A percentile compares a stretch with the other conserved stretches of the same genome.
Evolutionary conservation across 2,329 filamentous ascomycete species (phyloP).

Genomic region (Sporothrix dimorphospora): DNA sequence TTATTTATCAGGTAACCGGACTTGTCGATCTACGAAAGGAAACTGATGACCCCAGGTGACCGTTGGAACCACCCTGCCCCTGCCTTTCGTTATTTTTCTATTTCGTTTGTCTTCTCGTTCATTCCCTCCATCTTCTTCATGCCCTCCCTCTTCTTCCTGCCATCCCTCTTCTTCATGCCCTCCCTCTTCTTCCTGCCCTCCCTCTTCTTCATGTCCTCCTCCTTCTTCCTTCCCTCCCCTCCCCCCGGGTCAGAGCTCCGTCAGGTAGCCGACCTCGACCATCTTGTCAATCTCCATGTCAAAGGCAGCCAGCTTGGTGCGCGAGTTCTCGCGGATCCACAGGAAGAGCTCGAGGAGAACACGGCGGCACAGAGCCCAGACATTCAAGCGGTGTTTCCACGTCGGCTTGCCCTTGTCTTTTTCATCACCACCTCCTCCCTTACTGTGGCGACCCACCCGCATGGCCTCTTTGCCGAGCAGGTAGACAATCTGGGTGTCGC

Average conservation of each 20-base stretch:
- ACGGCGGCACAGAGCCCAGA: slow-evolving; percentile 46
- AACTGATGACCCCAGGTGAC: neutral
- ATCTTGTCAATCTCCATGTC: slow-evolving; percentile 61
- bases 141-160: neutral
- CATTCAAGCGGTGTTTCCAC: slow-evolving; percentile 1
- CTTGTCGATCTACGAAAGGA: neutral
- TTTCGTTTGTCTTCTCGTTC: neutral
- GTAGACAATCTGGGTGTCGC: slow-evolving; percentile 55
- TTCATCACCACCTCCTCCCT: neutral
- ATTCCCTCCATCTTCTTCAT: neutral
- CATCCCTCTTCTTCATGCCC: no score
- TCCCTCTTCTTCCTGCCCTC: neutral
- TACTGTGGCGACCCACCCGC: slow-evolving; percentile 45
- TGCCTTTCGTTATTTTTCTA: neutral
- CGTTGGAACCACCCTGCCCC: neutral
- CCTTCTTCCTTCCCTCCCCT: neutral
- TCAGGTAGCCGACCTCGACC: slow-evolving; percentile 71
- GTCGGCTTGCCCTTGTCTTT: slow-evolving; percentile 4
- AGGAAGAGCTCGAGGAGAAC: slow-evolving; percentile 59
- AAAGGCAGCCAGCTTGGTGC: slow-evolving; percentile 67
- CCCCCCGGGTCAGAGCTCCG: slow-evolving; percentile 55
- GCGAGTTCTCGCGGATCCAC: slow-evolving; percentile 67
- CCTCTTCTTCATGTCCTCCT: neutral
- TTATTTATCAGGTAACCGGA: neutral
- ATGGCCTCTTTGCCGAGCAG: slow-evolving; percentile 66